Evolutionary conservation across 2,329 filamentous ascomycete species (phyloP).

Genomic region (Arthroderma sp.): DNA sequence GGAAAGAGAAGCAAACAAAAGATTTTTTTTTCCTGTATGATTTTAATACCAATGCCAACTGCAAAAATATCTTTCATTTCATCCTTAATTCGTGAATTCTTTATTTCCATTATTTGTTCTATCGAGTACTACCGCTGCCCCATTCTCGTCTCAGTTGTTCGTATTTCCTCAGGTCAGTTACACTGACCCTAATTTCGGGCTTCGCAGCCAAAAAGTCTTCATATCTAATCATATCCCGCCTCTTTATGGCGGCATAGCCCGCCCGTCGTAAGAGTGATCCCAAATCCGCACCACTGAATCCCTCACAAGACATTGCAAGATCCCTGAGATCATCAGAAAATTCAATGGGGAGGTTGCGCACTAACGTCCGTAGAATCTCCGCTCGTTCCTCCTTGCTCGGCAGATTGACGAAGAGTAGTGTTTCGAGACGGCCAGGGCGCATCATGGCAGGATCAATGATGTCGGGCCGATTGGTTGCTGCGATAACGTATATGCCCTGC

Average conservation of each 20-base stretch:
- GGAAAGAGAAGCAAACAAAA: no score
- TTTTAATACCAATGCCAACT: no score
- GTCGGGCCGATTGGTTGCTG: slow-evolving; percentile 86
- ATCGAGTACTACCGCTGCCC: slow-evolving; percentile 23
- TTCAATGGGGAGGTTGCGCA: slow-evolving; percentile 38
- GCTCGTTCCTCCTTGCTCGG: slow-evolving; percentile 67
- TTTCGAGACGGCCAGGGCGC: slow-evolving; percentile 77
- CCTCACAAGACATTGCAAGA: slow-evolving; percentile 59
- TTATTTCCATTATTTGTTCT: not conserved
- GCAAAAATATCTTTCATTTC: no score
- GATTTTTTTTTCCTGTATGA: no score
- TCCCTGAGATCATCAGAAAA: slow-evolving; percentile 43
- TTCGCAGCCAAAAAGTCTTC: slow-evolving; percentile 31
- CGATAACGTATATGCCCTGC: slow-evolving; percentile 83
- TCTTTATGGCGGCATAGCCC: slow-evolving; percentile 42
- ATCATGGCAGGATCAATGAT: slow-evolving; percentile 96
- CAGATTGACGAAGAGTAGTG: slow-evolving; percentile 76
- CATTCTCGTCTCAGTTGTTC: slow-evolving; percentile 40
- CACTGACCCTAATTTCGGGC: slow-evolving; percentile 34
- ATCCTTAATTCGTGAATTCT: no score
- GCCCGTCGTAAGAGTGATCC: slow-evolving; percentile 46
- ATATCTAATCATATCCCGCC: slow-evolving; percentile 34
- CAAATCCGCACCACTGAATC: slow-evolving; percentile 63
- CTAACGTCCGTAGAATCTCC: slow-evolving; percentile 64
- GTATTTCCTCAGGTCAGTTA: slow-evolving; percentile 46